Base-by-base conservation (phyloP, 2,329 filamentous ascomycete species). In the Neobulgaria alba region DNA sequence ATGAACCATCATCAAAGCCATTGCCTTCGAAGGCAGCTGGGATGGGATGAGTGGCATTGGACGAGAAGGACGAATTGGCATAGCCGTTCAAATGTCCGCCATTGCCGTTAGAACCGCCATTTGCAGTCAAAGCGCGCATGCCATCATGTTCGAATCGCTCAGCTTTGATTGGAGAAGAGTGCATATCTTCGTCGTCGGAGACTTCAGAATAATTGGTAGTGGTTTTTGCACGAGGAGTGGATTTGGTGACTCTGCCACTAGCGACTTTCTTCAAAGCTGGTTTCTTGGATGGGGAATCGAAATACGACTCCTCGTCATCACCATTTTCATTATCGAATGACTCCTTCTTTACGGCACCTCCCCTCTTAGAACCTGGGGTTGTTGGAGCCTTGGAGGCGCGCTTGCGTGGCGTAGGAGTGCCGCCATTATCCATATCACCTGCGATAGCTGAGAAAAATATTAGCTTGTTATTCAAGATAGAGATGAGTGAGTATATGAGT, bases 401-500 rank as follows among this genome's bases (percentile, higher is more conserved):
- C 36, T 46, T 48, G 2, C 29, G 38, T 0, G 41, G 30, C 15
- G 29, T 40, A 17, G 26, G 31, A 5, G 34, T 31, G 15, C 23
- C 29, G 20, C 32, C 38, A 19, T 51, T 48, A 18, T 51, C 48
- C 55, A 17, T 45, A 55, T 33, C 52, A 26, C 46, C 39, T 21
- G 55, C 54, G 16, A 56, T 54, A 18, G 52, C 57, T 60, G n/a
- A 31, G 15, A 34, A 37, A 48, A 33, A 38, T 30, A 49, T 59
- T 56, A 59, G 57, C 47, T 29, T 38, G 36, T 41, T 30, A 23
- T 34, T 12, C 10, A 49, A 40, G 5, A 4, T 12, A 41, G 32
- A 36, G 41, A 15, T 34, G 39, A 41, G 43, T 43, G 35, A 38
- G 36, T 33, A 36, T 29, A 21, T 33, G 37, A 31, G 35, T n/a